Percentiles rank a stretch among this genome's conserved stretches.
These are phyloP conservation scores for Cicer bijugum DNA, from an alignment of 306 rosid genomes.

Conservation along the genomic window DNA sequence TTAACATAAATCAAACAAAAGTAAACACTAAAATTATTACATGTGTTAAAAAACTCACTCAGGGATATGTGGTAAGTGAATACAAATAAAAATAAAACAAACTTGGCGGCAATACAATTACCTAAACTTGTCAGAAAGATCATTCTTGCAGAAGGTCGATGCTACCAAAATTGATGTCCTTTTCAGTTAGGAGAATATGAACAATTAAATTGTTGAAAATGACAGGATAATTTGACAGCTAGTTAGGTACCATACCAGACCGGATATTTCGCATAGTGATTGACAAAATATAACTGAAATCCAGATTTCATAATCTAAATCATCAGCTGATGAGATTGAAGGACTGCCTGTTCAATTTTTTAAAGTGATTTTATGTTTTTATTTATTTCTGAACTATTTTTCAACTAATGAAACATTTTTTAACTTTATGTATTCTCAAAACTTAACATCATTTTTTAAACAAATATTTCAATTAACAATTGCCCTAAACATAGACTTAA, in stretches of 20 bases:
- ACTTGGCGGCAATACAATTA: background rate
- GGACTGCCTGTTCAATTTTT: background rate
- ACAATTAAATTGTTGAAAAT: constrained; percentile 6
- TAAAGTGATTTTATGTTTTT: background rate
- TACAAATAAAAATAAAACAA: background rate
- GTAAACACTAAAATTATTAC: background rate
- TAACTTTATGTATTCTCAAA: background rate
- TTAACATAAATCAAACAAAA: background rate
- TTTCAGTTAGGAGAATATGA: constrained; percentile 18
- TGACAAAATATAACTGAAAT: background rate
- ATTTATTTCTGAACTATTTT: background rate
- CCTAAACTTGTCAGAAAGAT: constrained; percentile 9
- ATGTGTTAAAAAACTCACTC: background rate
- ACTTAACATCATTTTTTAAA: background rate
- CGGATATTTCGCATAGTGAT: background rate
- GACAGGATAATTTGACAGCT: background rate
- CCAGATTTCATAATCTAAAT: background rate
- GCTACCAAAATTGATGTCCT: constrained; percentile 17
- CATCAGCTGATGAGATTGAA: background rate
- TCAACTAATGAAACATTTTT: background rate
- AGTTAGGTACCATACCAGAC: background rate
- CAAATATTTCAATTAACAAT: background rate
- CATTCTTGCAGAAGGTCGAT: background rate
- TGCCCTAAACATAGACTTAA: background rate
- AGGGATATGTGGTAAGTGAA: background rate